phyloP scores from a whole-genome alignment of 1,284 basidiomycete genomes.

The Cryptococcus amylolentus region DNA sequence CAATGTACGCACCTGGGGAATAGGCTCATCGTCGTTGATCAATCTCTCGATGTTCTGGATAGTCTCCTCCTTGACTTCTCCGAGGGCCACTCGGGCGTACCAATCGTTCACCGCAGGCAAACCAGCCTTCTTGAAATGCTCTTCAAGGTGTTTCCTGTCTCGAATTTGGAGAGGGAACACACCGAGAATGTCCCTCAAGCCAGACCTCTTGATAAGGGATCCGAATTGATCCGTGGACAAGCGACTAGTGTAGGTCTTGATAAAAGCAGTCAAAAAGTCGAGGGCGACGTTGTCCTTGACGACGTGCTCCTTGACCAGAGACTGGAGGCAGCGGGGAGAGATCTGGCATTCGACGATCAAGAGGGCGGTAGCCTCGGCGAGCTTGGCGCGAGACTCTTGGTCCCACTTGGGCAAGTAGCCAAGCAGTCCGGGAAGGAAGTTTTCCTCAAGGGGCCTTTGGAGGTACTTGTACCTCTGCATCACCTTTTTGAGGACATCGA shows the following conservation, averaged over 20 bases:
- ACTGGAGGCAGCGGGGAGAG: slow-evolving; percentile 69
- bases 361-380: slow-evolving; percentile 74
- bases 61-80: slow-evolving; percentile 66
- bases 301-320: slow-evolving; percentile 87
- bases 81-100: slow-evolving; percentile 82
- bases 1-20: slow-evolving; percentile 58
- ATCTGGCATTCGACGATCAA: slow-evolving; percentile 77
- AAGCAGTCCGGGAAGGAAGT: slow-evolving; percentile 73
- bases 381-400: slow-evolving; percentile 69
- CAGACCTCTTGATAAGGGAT: slow-evolving; percentile 69
- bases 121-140: slow-evolving; percentile 77
- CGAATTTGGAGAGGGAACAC: slow-evolving; percentile 85
- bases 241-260: slow-evolving; percentile 72
- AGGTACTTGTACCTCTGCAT: slow-evolving; percentile 99
- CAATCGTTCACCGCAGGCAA: slow-evolving; percentile 79
- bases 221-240: slow-evolving; percentile 84
- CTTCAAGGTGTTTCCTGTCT: slow-evolving; percentile 67
- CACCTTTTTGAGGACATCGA: slow-evolving; percentile 90
- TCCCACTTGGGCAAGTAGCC: slow-evolving; percentile 85
- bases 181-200: slow-evolving; percentile 75
- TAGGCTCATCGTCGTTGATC: slow-evolving; percentile 57
- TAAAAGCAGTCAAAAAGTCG: slow-evolving; percentile 70
- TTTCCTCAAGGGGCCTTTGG: slow-evolving; percentile 88
- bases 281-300: slow-evolving; percentile 85
- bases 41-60: slow-evolving; percentile 61